Evolutionary conservation across 2,329 filamentous ascomycete species (phyloP), one percentile per base, ranked within the genome.

Genomic region (Diaporthe amygdali): DNA sequence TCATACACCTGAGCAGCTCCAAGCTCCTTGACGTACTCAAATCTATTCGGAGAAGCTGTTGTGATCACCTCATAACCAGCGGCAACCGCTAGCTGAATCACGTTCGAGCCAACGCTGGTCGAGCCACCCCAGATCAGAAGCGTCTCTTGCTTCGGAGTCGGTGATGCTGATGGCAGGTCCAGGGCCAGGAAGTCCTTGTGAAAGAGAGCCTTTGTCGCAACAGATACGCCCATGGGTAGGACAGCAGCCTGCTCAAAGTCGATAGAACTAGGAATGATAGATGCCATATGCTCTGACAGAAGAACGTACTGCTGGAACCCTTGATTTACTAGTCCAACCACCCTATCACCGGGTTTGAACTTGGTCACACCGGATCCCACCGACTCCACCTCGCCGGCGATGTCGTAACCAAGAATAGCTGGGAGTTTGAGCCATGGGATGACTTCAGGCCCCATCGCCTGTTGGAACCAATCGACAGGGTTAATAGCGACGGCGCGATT

Each of bases 71-170:
- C 78, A 69, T 82, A 85, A 3, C 85, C 85, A 5, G 82, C 80
- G 0, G 80, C 79, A 2, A 77, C 74, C 20, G 82, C 81, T 4
- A 86, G 80, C 72, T 87, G 84, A 5, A 86, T 80, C 3, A 82
- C 83, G 56, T 81, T 82, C 73, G 80, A 79, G 4, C 85, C 85
- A 2, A 86, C 84, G 56, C 79, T 81, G 14, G 82, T 82, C 2
- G 84, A 82, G 4, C 85, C 87, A 44, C 86, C 86, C 83, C 84
- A 88, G 22, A 88, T 77, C 22, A 88, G 76, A 0, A 86, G 20
- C 27, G 78, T 75, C 68, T 72, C 72, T 37, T 71, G 70, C 41
- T 54, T 73, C n/a, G 44, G 69, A 34, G 34, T 68, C 39, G 54
- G 22, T 12, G 22, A 47, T n/a, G 66, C 6, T 6, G 66, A 72